phyloP scores from a whole-genome alignment of 106 monocot genomes.

The Dioscorea zingiberensis region DNA sequence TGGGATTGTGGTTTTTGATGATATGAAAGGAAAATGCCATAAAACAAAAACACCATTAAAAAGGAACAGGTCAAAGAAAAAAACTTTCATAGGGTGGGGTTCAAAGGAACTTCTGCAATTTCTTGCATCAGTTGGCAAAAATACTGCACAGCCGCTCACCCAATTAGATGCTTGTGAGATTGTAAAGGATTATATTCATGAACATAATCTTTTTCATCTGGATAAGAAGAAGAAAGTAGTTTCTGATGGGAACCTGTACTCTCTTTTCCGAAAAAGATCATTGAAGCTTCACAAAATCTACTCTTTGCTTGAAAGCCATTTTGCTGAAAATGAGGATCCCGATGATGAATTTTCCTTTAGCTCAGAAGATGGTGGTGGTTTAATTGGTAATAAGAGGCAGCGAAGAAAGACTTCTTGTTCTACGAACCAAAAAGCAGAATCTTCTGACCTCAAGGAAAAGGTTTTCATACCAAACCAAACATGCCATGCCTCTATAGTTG shows the following conservation, averaged over 20 bases:
- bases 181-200: conserved; percentile 52
- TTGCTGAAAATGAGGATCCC: conserved; percentile 32
- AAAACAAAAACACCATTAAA: conserved; percentile 18
- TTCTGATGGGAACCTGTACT: conserved; percentile 55
- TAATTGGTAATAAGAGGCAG: conserved; percentile 17
- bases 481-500: conserved; percentile 44
- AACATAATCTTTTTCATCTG: conserved; percentile 54
- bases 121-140: conserved; percentile 52
- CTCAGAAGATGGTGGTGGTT: conserved; percentile 35
- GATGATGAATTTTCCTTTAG: conserved; percentile 21
- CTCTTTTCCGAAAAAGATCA: conserved; percentile 54
- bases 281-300: conserved; percentile 45
- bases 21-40: conserved; percentile 11
- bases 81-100: conserved; percentile 56
- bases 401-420: conserved; percentile 11
- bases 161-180: conserved; percentile 51
- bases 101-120: conserved; percentile 60
- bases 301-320: conserved; percentile 54
- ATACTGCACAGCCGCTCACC: conserved; percentile 28
- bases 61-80: conserved; percentile 36
- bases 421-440: conserved; percentile 5
- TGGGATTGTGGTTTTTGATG: conserved; percentile 14
- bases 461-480: conserved; percentile 22
- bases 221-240: conserved; percentile 51
- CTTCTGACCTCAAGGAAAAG: conserved; percentile 14